Evolutionary conservation across 2,329 filamentous ascomycete genomes (phyloP), one percentile per base, ranked within the genome.

Genomic region (Claviceps quebecensis): DNA sequence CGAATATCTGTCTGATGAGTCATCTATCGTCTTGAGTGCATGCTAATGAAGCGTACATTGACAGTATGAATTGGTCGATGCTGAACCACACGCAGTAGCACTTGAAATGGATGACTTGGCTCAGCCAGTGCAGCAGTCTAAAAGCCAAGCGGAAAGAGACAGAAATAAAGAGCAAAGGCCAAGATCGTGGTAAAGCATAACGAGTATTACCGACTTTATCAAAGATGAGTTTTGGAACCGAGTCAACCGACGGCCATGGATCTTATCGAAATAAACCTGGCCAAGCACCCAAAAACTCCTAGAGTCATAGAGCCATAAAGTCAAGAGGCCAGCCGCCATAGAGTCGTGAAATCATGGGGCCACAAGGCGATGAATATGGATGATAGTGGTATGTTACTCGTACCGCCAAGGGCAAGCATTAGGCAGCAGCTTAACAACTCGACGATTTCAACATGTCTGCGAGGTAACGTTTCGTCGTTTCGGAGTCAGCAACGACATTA

Each of bases 191-290:
- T 94, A 39, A 83, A 90, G 62, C 89, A n/a, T n/a, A 19, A 19
- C 2, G 19, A 19, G 19, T 2, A 97, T 71, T 71, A 69, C 93
- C 54, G 93, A 98, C 69, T 86, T 98, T 60, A 97, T 98, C 68
- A 89, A 86, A 60, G 87, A 97, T 66, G 86, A 87, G 3, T 98
- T 98, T 63, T 98, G 93, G 93, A 77, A 19, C 19, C 19, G 19
- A 19, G 19, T 19, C 19, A 19, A 87, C 56, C 77, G 76, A 60
- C 76, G 90, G 62, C 89, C 90, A 1, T 97, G 90, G 87, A 74
- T 93, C 52, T 64, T 90, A 50, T 86, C 83, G 1, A 84, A 19
- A 84, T 56, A 85, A 81, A 65, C 83, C 84, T 5, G 84, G 84
- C 22, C 84, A 78, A 61, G 72, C 83, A 58, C 81, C 81, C n/a